These are phyloP conservation scores for Madurella fahalii DNA, from an alignment of 2,329 filamentous ascomycete species.

Conservation along the genomic window DNA sequence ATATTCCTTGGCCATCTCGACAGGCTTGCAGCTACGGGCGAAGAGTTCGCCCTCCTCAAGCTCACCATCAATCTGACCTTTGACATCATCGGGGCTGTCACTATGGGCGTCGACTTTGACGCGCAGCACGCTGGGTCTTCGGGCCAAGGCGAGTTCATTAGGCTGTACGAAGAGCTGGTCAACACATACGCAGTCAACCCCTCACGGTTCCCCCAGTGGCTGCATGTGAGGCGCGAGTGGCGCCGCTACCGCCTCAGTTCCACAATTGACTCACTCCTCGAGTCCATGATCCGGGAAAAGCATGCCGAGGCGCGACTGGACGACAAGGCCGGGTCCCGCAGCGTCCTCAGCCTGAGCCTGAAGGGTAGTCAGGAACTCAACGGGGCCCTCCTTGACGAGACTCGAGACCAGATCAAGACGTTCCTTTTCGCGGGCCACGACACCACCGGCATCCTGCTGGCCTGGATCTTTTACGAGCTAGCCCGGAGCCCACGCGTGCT, in stretches of 20 bases:
- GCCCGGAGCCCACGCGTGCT: slow-evolving; percentile 30
- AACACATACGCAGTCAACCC: slow-evolving; percentile 24
- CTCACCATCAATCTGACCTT: slow-evolving; percentile 37
- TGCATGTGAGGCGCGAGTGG: slow-evolving; percentile 17
- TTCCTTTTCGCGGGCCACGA: slow-evolving; percentile 42
- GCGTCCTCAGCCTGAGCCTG: slow-evolving; percentile 34
- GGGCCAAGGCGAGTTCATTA: slow-evolving; percentile 30
- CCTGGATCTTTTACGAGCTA: slow-evolving; percentile 37
- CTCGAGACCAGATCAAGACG: slow-evolving; percentile 36
- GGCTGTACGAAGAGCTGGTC: slow-evolving; percentile 29
- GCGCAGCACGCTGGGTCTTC: slow-evolving; percentile 29
- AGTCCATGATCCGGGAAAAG: slow-evolving; percentile 27
- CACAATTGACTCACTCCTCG: slow-evolving; percentile 26
- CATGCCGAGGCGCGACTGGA: slow-evolving; percentile 13
- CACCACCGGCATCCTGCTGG: slow-evolving; percentile 36
- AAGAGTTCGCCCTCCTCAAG: slow-evolving; percentile 29
- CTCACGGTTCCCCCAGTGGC: slow-evolving; percentile 22
- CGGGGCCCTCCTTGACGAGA: slow-evolving; percentile 28
- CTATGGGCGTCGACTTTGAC: slow-evolving; percentile 33
- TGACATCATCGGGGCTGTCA: slow-evolving; percentile 29
- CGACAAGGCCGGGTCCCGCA: slow-evolving; percentile 22
- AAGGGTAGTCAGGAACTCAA: slow-evolving; percentile 28
- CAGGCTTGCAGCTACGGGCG: slow-evolving; percentile 24
- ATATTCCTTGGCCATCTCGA: slow-evolving; percentile 33
- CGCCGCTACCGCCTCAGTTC: slow-evolving; percentile 21